These are phyloP conservation scores for Blepharisma stoltei DNA, from an alignment of 73 alveolate species.

Conservation along the genomic window DNA sequence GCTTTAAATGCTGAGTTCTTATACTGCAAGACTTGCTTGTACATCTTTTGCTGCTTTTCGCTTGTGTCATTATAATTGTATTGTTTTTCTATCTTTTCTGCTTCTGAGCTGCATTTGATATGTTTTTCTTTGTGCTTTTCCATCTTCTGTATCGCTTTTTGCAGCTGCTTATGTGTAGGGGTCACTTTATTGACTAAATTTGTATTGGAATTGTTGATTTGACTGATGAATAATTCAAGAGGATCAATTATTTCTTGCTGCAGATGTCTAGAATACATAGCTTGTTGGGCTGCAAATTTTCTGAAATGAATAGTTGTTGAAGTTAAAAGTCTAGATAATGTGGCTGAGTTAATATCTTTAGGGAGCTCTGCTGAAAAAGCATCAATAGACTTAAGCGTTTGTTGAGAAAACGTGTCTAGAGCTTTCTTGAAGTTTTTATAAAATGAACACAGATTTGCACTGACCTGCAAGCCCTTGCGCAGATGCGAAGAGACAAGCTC, in stretches of 20 bases:
- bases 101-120: not conserved
- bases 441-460: too few relatives aligned
- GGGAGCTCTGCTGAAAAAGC: too few relatives aligned
- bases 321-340: too few relatives aligned
- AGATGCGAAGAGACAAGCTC: too few relatives aligned
- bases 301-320: too few relatives aligned
- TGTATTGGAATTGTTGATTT: not conserved
- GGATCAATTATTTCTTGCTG: slow-evolving; percentile 17
- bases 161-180: not conserved
- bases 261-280: not conserved
- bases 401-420: too few relatives aligned
- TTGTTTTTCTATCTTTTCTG: not conserved
- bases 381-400: too few relatives aligned
- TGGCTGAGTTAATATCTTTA: too few relatives aligned
- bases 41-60: not conserved
- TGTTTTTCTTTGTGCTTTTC: not conserved
- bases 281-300: too few relatives aligned
- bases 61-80: not conserved
- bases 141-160: slow-evolving; percentile 12
- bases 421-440: too few relatives aligned
- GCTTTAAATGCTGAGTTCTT: not conserved
- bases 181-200: too few relatives aligned
- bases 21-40: not conserved
- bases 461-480: too few relatives aligned
- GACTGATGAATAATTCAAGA: not conserved